phyloP scores from a whole-genome alignment of 2,329 filamentous ascomycete genomes.

The Zymoseptoria crescenta region DNA sequence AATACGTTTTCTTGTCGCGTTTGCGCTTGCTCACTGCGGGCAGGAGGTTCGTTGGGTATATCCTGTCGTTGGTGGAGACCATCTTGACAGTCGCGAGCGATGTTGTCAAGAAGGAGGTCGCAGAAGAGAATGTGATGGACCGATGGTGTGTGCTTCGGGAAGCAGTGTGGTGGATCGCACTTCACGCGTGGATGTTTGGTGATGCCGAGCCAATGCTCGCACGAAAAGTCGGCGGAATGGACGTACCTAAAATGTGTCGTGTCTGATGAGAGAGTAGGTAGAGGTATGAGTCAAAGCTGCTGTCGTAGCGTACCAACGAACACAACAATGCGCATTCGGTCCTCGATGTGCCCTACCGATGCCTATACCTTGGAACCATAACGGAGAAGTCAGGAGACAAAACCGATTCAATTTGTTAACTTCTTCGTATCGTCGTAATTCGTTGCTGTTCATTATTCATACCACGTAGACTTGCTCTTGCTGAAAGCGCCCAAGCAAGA shows the following conservation, averaged over 20 bases:
- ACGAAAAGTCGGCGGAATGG: background rate
- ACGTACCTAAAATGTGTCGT: background rate
- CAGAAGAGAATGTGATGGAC: too few species aligned
- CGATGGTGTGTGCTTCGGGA: background rate
- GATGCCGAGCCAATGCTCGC: background rate
- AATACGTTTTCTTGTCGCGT: slow-evolving; percentile 5
- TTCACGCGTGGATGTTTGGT: background rate
- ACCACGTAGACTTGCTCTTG: background rate
- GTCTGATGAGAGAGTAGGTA: background rate
- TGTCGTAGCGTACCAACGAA: background rate
- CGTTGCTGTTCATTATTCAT: background rate
- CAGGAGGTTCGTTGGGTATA: slow-evolving; percentile 1
- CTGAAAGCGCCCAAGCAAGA: background rate
- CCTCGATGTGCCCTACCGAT: background rate
- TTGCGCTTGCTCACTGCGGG: background rate
- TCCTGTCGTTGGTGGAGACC: background rate
- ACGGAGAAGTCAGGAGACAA: background rate
- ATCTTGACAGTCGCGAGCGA: background rate
- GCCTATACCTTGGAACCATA: background rate
- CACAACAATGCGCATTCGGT: background rate
- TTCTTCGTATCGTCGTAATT: slow-evolving; percentile 1
- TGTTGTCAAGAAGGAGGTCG: background rate
- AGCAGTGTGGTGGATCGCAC: background rate
- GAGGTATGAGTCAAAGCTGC: background rate
- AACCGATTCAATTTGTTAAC: background rate